Conservation (phyloP, 345 rosid species). For the Adansonia digitata region DNA sequence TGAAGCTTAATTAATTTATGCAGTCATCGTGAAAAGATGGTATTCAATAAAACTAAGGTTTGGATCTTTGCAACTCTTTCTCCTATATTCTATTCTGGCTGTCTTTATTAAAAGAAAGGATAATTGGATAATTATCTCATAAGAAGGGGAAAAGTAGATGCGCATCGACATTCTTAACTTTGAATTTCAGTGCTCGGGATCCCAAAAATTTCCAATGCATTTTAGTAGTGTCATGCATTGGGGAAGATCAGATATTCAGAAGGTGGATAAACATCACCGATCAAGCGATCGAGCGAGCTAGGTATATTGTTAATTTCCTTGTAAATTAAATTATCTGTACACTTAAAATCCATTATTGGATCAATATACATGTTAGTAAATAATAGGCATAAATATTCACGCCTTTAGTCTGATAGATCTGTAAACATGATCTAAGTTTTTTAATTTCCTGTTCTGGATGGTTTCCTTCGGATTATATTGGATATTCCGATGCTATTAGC, state of each 20-base stretch:
- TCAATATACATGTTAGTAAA: neutral
- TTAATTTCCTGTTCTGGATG: neutral
- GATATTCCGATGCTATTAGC: neutral
- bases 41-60: no score
- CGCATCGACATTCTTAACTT: neutral
- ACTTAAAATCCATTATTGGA: neutral
- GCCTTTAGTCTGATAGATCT: neutral
- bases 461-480: neutral
- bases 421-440: neutral
- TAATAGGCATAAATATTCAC: neutral
- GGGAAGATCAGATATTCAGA: neutral
- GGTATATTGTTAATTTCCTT: neutral
- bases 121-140: neutral
- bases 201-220: no score
- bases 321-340: neutral
- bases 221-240: no score
- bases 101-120: no score
- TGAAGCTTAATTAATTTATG: no score
- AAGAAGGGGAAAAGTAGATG: neutral
- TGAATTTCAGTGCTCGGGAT: no score
- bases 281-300: neutral
- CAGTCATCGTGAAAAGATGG: no score
- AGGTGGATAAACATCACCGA: neutral
- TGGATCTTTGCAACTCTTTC: no score
- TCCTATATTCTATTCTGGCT: no score